Evolutionary conservation across 768 basidiomycete genomes (phyloP).

Genomic region (Rhizopogon rudus): DNA sequence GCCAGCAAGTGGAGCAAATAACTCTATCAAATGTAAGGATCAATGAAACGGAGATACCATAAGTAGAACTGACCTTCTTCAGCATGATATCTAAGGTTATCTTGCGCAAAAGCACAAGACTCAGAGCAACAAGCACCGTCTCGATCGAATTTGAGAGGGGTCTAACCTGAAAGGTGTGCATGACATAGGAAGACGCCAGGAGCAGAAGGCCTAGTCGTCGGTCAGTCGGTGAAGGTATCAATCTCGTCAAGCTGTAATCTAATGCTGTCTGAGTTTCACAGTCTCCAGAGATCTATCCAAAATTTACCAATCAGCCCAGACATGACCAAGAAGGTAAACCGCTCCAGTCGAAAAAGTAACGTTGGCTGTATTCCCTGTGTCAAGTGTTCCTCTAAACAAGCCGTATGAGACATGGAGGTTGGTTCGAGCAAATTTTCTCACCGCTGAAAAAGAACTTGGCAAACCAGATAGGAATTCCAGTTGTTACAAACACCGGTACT

Average conservation of each 20-base stretch:
- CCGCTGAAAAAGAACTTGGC: conserved; percentile 13
- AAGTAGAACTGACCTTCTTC: neutral
- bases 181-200: conserved; percentile 32
- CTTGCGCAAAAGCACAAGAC: conserved; percentile 20
- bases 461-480: conserved; percentile 26
- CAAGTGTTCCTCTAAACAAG: conserved; percentile 7
- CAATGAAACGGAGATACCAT: too few relatives aligned
- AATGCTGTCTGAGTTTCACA: conserved; percentile 3
- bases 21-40: neutral
- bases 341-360: conserved; percentile 25
- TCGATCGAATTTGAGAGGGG: conserved; percentile 37
- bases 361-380: conserved; percentile 4
- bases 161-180: conserved; percentile 32
- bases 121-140: conserved; percentile 25
- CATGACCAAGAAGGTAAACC: conserved; percentile 23
- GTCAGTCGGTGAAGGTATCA: conserved; percentile 15
- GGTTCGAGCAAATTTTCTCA: conserved; percentile 13
- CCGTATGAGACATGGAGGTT: conserved; percentile 3
- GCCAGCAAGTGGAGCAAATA: conserved; percentile 18
- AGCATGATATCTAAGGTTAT: conserved; percentile 1
- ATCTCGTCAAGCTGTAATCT: conserved; percentile 21
- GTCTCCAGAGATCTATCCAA: neutral
- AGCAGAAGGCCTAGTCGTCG: conserved; percentile 21
- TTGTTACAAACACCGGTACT: conserved; percentile 26
- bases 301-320: conserved; percentile 30